phyloP scores from a whole-genome alignment of 2,329 filamentous ascomycete species.

The Xylariales sp. region DNA sequence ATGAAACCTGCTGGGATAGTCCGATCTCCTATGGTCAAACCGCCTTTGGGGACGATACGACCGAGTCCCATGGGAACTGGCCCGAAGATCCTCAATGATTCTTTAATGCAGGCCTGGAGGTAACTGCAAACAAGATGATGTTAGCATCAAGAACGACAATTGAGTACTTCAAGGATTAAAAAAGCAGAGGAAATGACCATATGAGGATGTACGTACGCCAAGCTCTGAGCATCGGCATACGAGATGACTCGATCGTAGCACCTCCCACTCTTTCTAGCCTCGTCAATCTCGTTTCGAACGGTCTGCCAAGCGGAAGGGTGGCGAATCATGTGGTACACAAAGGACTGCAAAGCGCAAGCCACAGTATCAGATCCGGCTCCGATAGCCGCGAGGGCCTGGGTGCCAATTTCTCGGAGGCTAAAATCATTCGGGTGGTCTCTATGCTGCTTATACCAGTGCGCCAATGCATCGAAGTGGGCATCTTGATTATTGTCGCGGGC shows the following conservation, averaged over 20 bases:
- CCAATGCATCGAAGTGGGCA: constrained; percentile 7
- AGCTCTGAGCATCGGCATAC: not conserved
- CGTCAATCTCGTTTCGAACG: not conserved
- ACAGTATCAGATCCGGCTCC: constrained; percentile 1
- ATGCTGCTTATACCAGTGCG: constrained; percentile 6
- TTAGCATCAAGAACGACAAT: no score
- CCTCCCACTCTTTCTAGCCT: not conserved
- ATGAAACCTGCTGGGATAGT: constrained; percentile 4
- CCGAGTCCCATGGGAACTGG: constrained; percentile 6
- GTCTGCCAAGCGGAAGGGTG: constrained; percentile 3
- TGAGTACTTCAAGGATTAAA: no score
- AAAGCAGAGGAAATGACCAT: no score
- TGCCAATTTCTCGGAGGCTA: constrained; percentile 3
- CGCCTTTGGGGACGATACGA: constrained; percentile 1
- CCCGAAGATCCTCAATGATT: not conserved
- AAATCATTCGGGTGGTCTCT: constrained; percentile 4
- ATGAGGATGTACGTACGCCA: no score
- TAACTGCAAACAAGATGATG: no score
- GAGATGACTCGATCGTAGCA: not conserved
- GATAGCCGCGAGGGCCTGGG: not conserved
- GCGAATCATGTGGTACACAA: constrained; percentile 4
- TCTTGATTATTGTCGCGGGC: constrained; percentile 7
- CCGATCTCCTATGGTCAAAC: constrained; percentile 1
- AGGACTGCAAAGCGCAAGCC: constrained; percentile 3
- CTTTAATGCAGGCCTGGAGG: constrained; percentile 3